Conservation (phyloP, 1,284 basidiomycete species). For the Puccinia hordei region DNA sequence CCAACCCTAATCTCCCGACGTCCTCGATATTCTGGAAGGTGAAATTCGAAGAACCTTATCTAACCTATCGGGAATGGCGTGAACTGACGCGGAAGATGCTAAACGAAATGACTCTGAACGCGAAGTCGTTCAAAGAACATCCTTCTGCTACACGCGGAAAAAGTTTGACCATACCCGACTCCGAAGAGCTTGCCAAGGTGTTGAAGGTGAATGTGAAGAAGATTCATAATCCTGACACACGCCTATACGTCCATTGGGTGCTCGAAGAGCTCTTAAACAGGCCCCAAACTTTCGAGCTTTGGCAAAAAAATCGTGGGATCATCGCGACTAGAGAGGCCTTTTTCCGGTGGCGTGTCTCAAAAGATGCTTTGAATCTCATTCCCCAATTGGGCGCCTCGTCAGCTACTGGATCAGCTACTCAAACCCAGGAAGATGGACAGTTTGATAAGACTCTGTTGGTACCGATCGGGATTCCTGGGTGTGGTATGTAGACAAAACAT, state of each 20-base stretch:
- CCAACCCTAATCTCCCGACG: conserved; percentile 61
- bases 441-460: conserved; percentile 81
- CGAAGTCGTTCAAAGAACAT: neutral
- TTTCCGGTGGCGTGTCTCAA: conserved; percentile 24
- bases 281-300: conserved; percentile 31
- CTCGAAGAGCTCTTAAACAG: conserved; percentile 32
- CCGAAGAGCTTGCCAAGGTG: conserved; percentile 2
- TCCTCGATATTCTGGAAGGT: conserved; percentile 98
- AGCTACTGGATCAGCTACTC: neutral
- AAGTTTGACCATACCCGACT: neutral
- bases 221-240: conserved; percentile 35
- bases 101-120: neutral
- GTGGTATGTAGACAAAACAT: conserved; percentile 64
- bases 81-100: conserved; percentile 76
- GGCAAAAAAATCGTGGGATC: conserved; percentile 35
- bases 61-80: conserved; percentile 97
- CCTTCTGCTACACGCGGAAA: neutral
- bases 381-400: neutral
- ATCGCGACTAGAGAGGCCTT: conserved; percentile 27
- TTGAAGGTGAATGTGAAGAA: conserved; percentile 39
- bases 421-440: conserved; percentile 9
- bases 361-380: neutral
- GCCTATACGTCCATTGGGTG: conserved; percentile 34
- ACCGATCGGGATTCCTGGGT: conserved; percentile 87
- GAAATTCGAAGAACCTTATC: conserved; percentile 98